phyloP scores from a whole-genome alignment of 345 rosid genomes.

The Eucalyptus dawsonii region DNA sequence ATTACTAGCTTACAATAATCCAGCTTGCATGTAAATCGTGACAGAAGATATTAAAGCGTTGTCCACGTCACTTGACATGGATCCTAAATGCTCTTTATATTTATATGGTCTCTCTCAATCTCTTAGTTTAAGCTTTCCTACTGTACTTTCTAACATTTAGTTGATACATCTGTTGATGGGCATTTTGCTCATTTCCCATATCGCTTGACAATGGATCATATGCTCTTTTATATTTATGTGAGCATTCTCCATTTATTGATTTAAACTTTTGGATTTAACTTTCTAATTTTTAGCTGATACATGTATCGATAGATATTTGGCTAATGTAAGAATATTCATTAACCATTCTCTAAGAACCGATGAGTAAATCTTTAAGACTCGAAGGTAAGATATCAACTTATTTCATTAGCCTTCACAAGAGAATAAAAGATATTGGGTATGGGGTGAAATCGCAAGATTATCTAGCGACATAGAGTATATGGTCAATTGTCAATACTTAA shows the following conservation, averaged over 20 bases:
- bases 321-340: not conserved
- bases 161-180: too few relatives aligned
- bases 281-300: not conserved
- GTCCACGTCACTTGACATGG: too few relatives aligned
- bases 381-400: conserved; percentile 50
- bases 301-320: not conserved
- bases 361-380: conserved; percentile 33
- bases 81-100: too few relatives aligned
- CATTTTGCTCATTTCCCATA: too few relatives aligned
- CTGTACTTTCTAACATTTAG: too few relatives aligned
- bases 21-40: too few relatives aligned
- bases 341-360: conserved; percentile 73
- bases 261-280: too few relatives aligned
- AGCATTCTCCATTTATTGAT: too few relatives aligned
- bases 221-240: too few relatives aligned
- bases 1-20: not conserved
- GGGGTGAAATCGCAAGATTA: not conserved
- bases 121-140: too few relatives aligned
- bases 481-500: not conserved
- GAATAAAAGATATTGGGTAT: conserved; percentile 60
- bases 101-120: too few relatives aligned
- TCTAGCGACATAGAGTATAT: rapidly evolving
- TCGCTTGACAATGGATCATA: too few relatives aligned
- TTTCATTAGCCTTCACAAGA: conserved; percentile 37
- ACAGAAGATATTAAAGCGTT: rapidly evolving